phyloP scores from a whole-genome alignment of 140 eudicot genomes.

The Stevia rebaudiana region DNA sequence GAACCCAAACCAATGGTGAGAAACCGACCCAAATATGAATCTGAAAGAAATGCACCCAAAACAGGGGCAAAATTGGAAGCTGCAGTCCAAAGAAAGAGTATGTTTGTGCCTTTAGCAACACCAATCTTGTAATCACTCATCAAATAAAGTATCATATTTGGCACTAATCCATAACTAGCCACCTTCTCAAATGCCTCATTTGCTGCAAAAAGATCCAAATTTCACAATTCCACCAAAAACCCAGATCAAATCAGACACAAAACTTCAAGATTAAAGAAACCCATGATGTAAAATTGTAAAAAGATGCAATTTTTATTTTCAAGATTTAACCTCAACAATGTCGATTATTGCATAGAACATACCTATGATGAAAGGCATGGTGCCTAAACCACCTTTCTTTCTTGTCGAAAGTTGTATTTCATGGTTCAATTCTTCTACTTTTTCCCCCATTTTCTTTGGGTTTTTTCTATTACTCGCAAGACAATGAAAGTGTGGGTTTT shows the following conservation, averaged over 20 bases:
- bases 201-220: conserved; percentile 15
- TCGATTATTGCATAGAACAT: background rate
- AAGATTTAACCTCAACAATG: background rate
- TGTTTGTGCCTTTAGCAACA: conserved; percentile 43
- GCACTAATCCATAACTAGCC: conserved; percentile 24
- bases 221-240: background rate
- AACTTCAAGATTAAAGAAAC: conserved; percentile 4
- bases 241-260: background rate
- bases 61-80: conserved; percentile 66
- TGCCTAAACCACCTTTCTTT: conserved; percentile 10
- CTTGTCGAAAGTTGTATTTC: conserved; percentile 4
- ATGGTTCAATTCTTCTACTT: background rate
- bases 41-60: conserved; percentile 65
- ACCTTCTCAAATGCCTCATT: conserved; percentile 23
- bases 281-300: background rate
- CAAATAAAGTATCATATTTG: conserved; percentile 19
- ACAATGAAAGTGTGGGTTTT: background rate
- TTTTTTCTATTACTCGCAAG: background rate
- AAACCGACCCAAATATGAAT: conserved; percentile 75
- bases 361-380: conserved; percentile 20
- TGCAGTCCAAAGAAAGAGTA: conserved; percentile 55
- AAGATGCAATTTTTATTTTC: background rate
- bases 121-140: conserved; percentile 50
- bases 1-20: conserved; percentile 66
- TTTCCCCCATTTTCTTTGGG: background rate